A percentile compares a stretch with the other conserved stretches of the same genome.
Conservation (phyloP, 257 asterid species). For the Solanum bukasovii region DNA sequence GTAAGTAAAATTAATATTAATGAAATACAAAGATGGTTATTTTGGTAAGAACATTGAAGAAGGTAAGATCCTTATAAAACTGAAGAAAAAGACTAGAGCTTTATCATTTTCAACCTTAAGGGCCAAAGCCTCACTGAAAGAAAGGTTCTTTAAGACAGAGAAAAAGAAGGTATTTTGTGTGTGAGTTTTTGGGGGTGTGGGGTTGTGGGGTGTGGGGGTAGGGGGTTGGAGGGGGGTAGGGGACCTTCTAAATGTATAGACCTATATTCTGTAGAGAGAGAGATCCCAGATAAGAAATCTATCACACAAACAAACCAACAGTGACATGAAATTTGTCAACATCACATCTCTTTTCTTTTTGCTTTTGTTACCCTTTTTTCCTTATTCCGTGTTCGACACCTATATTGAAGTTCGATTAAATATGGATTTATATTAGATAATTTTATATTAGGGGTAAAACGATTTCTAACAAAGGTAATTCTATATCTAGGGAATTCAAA, state of each 20-base stretch:
- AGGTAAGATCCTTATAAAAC: constrained; percentile 75
- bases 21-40: constrained; percentile 19
- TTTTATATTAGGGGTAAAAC: no score
- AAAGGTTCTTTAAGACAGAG: constrained; percentile 15
- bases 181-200: background rate
- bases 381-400: fast-evolving
- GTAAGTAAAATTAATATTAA: background rate
- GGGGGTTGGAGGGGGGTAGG: background rate
- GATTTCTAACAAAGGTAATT: no score
- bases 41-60: constrained; percentile 54
- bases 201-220: background rate
- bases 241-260: background rate
- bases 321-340: constrained; percentile 3
- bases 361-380: background rate
- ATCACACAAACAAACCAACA: constrained; percentile 1
- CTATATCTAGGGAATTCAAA: fast-evolving
- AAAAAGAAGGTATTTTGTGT: constrained; percentile 29
- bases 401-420: no score
- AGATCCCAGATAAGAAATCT: constrained; percentile 6
- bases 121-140: constrained; percentile 15
- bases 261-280: background rate
- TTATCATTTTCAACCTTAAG: constrained; percentile 51
- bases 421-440: fast-evolving
- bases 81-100: constrained; percentile 41
- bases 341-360: background rate